A percentile compares a stretch with the other conserved stretches of the same genome.
phyloP scores from a whole-genome alignment of 2,329 filamentous ascomycete species.

The Xylariaceae sp. region DNA sequence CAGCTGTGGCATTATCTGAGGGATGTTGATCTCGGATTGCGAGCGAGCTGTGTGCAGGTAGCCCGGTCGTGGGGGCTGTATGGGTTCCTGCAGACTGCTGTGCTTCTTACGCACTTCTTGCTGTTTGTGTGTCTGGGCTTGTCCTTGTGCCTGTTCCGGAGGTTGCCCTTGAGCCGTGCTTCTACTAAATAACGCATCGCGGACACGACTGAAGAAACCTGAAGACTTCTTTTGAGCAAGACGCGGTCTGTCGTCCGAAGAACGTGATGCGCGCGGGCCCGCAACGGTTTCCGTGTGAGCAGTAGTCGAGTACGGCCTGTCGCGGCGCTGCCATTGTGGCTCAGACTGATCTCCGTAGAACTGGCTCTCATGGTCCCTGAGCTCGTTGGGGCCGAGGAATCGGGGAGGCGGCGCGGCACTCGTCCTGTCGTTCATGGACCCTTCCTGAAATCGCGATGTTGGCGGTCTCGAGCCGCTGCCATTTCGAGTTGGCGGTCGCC shows the following conservation, averaged over 20 bases:
- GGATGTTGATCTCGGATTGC: slow-evolving; percentile 24
- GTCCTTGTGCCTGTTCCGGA: slow-evolving; percentile 3
- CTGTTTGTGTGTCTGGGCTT: slow-evolving; percentile 12
- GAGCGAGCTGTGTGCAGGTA: slow-evolving; percentile 22
- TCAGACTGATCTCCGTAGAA: slow-evolving; percentile 22
- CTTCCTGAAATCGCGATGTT: slow-evolving; percentile 64
- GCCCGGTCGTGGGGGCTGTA: slow-evolving; percentile 17
- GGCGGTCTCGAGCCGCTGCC: slow-evolving; percentile 27
- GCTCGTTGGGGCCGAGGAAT: slow-evolving; percentile 51
- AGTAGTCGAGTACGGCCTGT: slow-evolving; percentile 24
- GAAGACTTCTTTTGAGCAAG: slow-evolving; percentile 29
- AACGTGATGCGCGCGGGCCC: neutral
- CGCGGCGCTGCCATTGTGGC: slow-evolving; percentile 15
- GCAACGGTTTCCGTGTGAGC: slow-evolving; percentile 18
- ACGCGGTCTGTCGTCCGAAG: slow-evolving; percentile 10
- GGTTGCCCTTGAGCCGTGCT: neutral
- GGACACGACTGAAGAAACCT: slow-evolving; percentile 32
- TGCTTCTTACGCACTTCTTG: slow-evolving; percentile 27
- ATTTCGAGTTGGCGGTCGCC: slow-evolving; percentile 41
- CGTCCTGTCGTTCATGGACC: slow-evolving; percentile 79
- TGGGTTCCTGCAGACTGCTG: slow-evolving; percentile 30
- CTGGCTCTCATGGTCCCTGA: slow-evolving; percentile 29
- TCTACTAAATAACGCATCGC: slow-evolving; percentile 25
- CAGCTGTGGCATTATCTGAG: slow-evolving; percentile 17
- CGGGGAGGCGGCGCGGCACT: slow-evolving; percentile 68